Base-by-base conservation (phyloP, 73 alveolate genomes). In the Blepharisma japonicum region DNA sequence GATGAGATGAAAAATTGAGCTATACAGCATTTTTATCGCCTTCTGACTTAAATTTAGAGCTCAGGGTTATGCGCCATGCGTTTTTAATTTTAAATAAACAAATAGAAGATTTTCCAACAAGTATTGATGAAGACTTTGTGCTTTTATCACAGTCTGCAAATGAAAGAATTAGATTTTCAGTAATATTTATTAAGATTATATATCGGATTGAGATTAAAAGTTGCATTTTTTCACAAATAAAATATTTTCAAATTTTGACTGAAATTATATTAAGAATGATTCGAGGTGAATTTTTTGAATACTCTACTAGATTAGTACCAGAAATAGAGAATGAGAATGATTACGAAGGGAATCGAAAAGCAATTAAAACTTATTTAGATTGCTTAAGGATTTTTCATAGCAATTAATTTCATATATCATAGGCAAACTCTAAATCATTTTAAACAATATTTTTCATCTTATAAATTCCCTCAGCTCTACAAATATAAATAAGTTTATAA, bases 131-230 rank as follows among this genome's bases (percentile, higher is more conserved):
- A 61, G 74, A 61, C 23, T 25, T 1, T 8, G 74, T 2, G 46
- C 39, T 61, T n/a, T 61, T 61, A 61, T 8, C 14, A 39, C 14
- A 14, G 18, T 2, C 48, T 2, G 2, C n/a, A 25, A 0, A n/a
- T 9, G 47, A 61, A 14, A 61, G 74, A 61, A 0, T 20, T 14
- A 2, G 5, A 2, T 61, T 61, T 61, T n/a, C 74, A 14, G 74
- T 61, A 61, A 20, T 61, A 1, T n/a, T n/a, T 25, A 61, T 14
- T 0, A 8, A 61, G 74, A n/a, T 61, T 14, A 8, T 61, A 1
- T 61, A 61, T 61, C 39, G 74, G 5, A 61, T 61, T 25, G 74
- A 39, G 23, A 39, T 61, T 8, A 61, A 61, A 61, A 0, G 18
- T 3, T 20, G 47, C 23, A 8, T 61, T n/a, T 8, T 25, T 25